Base-by-base conservation (phyloP, 1,284 basidiomycete genomes). In the Ceratorhiza oryzae-sativae region DNA sequence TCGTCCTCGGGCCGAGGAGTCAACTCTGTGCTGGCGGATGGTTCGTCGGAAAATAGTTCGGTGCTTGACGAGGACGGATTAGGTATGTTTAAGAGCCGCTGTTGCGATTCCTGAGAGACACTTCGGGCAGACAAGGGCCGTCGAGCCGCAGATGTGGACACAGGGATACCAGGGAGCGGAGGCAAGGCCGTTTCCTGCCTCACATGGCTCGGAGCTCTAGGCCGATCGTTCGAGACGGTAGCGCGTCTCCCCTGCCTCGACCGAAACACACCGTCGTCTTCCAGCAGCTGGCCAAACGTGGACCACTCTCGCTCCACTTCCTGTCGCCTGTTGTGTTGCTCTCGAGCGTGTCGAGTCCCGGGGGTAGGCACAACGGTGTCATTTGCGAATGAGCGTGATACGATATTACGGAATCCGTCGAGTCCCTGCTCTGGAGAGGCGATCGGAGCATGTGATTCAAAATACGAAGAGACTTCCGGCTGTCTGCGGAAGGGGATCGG, bases 231-330 rank as follows among this genome's bases (percentile, higher is more conserved):
- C 23, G 65, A 25, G 13, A 27, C 25, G 12, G 51, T 32, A 25
- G 62, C 42, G 34, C 55, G 62, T 25, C 32, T 53, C 46, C 25
- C 18, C 39, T 51, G 60, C 10, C 68, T 59, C n/a, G 59, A 41
- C 20, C 61, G 68, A 77, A 78, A 18, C 84, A 75, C 49, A 82
- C 83, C 85, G 58, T 88, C 88, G 74, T 87, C 85, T 76, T 88
- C 85, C 87, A 92, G 90, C 41, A 90, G 78, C 76, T 91, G 87
- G 2, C 84, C 86, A 76, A 92, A 92, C 4, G 92, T 80, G 0
- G 87, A 82, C 91, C 91, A 92, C 80, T 86, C 83, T 5, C 76
- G 80, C 5, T 79, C 72, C 1, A 60, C 72, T 3, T 1, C 53
- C 9, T 71, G 58, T 18, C 13, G 65, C 25, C 27, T 56, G 9